Evolutionary conservation across 805 yeast species (phyloP), one percentile per base, ranked within the genome.

Genomic region (Sugiyamaella chiloensis): DNA sequence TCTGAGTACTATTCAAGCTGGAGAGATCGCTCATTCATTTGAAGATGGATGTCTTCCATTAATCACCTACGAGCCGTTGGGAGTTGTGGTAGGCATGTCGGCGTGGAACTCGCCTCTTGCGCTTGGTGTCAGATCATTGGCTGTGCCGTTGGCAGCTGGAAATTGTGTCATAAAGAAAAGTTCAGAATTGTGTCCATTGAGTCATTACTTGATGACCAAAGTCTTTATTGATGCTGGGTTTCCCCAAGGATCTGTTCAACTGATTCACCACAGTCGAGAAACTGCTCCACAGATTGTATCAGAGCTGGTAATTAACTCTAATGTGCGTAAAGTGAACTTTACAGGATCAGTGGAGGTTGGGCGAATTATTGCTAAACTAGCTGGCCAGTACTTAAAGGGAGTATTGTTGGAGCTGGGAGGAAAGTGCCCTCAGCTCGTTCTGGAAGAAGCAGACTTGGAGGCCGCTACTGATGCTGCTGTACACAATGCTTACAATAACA

Each of bases 351-450:
- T 91, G 42, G 82, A 81, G 35, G 80, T 85, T 55, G 95, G 95
- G 63, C 78, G 82, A 62, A 72, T 70, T 59, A 82, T 86, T 60
- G 83, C 84, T 81, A 75, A 74, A 55, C 71, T 75, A 54, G 87
- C 88, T 60, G 87, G 89, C 48, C 78, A 78, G 53, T 63, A 69
- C 57, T 75, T 87, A 67, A 87, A 87, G 74, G 86, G 85, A 68
- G 83, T 85, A 44, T 81, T 91, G 45, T 74, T 89, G 62, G 97
- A 89, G 72, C 80, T 87, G 57, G 97, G 97, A 63, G 97, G 97
- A 64, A 89, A 90, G 72, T 87, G 96, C 19, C 96, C 97, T 59
- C 81, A 83, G 63, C 80, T 89, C 56, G 83, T 89, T 36, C 87
- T 85, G 64, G 81, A 82, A 59, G 96, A 90, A 61, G 91, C 93